Base-by-base conservation (phyloP, 805 yeast genomes). In the Candida easanensis region DNA sequence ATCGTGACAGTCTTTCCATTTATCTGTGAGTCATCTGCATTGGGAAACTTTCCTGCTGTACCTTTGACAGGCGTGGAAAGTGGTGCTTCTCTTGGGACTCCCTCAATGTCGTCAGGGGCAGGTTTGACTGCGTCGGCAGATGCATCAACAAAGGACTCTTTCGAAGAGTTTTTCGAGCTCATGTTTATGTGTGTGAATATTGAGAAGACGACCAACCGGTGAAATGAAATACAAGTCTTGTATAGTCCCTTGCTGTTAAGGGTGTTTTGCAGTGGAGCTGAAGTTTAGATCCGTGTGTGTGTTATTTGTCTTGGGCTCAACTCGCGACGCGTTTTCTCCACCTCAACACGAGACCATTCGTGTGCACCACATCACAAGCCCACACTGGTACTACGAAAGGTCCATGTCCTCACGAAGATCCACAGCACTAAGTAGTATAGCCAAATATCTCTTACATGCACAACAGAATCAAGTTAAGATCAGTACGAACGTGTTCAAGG, bases 401-500 rank as follows among this genome's bases (percentile, higher is more conserved):
- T n/a, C n/a, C n/a, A 26, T 26, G 30, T 11, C 30, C 8, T 11
- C 30, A 8, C 10, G 30, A 26, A 26, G 15, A 26, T 26, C 30
- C 5, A 10, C 30, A 9, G 30, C 36, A 13, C 31, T 41, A 22
- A n/a, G 27, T 6, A 31, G 33, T 8, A 27, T 45, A 20, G n/a
- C 36, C 2, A 21, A 9, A 4, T 57, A 57, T 33, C 37, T 57
- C 5, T 25, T 32, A 9, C 46, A 57, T 23, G 57, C 57, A 3
- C 39, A 31, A n/a, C n/a, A 30, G 11, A 53, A 41, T 33, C 41
- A 39, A n/a, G 34, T 51, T 8, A 46, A 39, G 27, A 47, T 57
- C 1, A 44, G 38, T 4, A 49, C 58, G 14, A 55, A 55, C 5
- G 57, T 51, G 5, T 57, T 57, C 44, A 33, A 35, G n/a, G 61